phyloP scores from a whole-genome alignment of 768 basidiomycete species.

The Russula abietina region DNA sequence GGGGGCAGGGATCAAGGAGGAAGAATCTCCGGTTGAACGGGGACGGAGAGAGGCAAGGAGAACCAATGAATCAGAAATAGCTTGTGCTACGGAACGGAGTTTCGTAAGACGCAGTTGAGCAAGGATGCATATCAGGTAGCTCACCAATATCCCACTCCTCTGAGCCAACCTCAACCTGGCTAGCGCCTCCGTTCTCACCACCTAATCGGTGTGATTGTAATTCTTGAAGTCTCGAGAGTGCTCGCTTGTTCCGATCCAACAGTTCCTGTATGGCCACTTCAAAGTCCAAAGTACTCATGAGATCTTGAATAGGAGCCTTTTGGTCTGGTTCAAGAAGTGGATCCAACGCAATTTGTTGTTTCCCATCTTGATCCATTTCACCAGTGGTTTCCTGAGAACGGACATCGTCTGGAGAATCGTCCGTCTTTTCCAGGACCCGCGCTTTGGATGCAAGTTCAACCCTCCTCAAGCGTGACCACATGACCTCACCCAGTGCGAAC shows the following conservation, averaged over 20 bases:
- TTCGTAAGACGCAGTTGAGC: neutral
- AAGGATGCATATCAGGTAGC: constrained; percentile 24
- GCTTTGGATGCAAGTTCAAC: constrained; percentile 29
- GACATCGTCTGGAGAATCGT: constrained; percentile 15
- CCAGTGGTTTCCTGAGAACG: constrained; percentile 19
- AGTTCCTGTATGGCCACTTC: constrained; percentile 66
- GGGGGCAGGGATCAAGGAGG: constrained; percentile 56
- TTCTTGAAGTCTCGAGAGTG: constrained; percentile 57
- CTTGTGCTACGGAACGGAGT: constrained; percentile 47
- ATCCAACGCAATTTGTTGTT: constrained; percentile 42
- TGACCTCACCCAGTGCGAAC: constrained; percentile 50
- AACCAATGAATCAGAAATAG: constrained; percentile 63
- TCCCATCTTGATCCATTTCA: constrained; percentile 17
- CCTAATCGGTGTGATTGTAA: constrained; percentile 56
- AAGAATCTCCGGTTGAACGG: constrained; percentile 40
- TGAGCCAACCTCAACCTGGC: constrained; percentile 53
- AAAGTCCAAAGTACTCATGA: constrained; percentile 54
- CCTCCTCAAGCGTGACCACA: constrained; percentile 44
- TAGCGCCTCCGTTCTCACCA: constrained; percentile 39
- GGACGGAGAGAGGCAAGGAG: constrained; percentile 68
- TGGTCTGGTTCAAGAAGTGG: constrained; percentile 54
- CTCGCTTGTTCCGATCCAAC: constrained; percentile 56
- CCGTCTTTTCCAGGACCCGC: neutral
- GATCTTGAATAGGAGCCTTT: constrained; percentile 50
- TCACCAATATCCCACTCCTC: constrained; percentile 82